Base-by-base conservation (phyloP, 352 stramenopile species). In the Phytophthora gonapodyides region DNA sequence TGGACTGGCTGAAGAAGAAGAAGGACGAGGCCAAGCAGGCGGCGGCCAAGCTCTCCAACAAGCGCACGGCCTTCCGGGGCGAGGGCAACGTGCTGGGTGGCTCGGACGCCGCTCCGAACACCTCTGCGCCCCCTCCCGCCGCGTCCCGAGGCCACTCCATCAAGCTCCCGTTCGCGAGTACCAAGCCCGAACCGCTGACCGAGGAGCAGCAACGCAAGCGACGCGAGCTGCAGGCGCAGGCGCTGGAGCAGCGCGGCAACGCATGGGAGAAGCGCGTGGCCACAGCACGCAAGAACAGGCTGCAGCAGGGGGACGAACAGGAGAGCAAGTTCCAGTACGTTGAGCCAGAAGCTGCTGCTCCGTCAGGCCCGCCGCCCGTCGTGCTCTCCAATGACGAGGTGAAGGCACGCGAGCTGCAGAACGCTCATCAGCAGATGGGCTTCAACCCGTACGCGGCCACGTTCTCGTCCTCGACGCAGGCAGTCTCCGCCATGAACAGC, bases 1-100 rank as follows among this genome's bases (percentile, higher is more conserved):
- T 88, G 78, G 78, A 88, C 37, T 91, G 82, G 82, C 70, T 91
- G 15, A 91, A 88, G 78, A 91, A 91, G 76, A 89, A 89, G 73
- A 91, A 89, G 74, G 75, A 89, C 12, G 80, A 75, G 57, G 82
- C 79, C 36, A 85, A 88, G 69, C 69, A 86, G 64, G 80, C 80
- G 16, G 78, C 78, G 5, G 76, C 82, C 48, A 91, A 91, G 75
- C 78, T 91, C 42, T 78, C 85, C 53, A 91, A 89, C 67, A 88
- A 89, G 66, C 80, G 80, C 45, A 71, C 68, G 21, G 35, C 72
- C 16, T 91, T 89, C 62, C 76, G 76, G 24, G 82, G 82, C 6
- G 80, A 91, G 30, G 82, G 82, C 0, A 87, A 91, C 43, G 76
- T 87, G 1, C 69, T 91, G 1, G 82, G 82, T 2, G 80, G 71